Percentiles rank a stretch among this genome's conserved stretches.
phyloP scores from a whole-genome alignment of 1,284 basidiomycete genomes.

The Phylloporus sp. region DNA sequence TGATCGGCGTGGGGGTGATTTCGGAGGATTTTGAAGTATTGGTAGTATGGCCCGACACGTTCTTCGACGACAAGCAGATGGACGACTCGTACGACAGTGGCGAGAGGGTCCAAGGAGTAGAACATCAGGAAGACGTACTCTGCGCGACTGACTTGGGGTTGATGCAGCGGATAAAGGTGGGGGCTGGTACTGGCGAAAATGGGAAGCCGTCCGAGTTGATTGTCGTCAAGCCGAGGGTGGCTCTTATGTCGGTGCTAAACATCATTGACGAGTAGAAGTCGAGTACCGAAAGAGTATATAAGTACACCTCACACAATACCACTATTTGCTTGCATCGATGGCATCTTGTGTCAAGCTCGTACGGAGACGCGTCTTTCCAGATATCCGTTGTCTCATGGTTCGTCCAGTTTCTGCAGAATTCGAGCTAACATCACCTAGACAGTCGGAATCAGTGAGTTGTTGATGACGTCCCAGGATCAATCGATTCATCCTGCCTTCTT shows the following conservation, averaged over 20 bases:
- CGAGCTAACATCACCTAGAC: too few relatives aligned
- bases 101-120: constrained; percentile 5
- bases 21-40: constrained; percentile 31
- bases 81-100: constrained; percentile 26
- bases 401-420: too few relatives aligned
- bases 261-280: constrained; percentile 7
- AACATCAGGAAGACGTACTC: constrained; percentile 13
- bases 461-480: too few relatives aligned
- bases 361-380: too few relatives aligned
- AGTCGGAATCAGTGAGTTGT: too few relatives aligned
- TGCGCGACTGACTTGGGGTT: constrained; percentile 26
- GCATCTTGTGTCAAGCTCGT: too few relatives aligned
- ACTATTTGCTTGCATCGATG: too few relatives aligned
- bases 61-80: constrained; percentile 22
- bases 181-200: constrained; percentile 12
- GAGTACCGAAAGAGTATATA: too few relatives aligned
- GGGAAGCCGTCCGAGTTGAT: not conserved
- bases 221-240: constrained; percentile 24
- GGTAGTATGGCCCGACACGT: constrained; percentile 19
- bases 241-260: constrained; percentile 20
- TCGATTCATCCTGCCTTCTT: too few relatives aligned
- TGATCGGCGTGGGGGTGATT: constrained; percentile 24
- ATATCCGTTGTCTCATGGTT: too few relatives aligned
- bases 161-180: constrained; percentile 20
- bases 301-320: too few relatives aligned